Evolutionary conservation across 257 asterid species (phyloP).

Genomic region (Nicotiana paniculata): DNA sequence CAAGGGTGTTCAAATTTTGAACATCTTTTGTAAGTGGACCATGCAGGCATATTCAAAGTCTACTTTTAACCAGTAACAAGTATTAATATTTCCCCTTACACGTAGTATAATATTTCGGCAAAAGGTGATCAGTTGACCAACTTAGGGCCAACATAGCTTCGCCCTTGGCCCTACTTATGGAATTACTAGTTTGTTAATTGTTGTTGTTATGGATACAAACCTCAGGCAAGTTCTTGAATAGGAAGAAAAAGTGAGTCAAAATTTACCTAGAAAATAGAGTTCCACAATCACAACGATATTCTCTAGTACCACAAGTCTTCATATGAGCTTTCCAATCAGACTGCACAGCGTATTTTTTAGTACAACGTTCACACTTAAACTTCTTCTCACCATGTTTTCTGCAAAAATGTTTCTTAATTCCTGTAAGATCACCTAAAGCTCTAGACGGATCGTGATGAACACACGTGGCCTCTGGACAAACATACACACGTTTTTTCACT

Average conservation of each 20-base stretch:
- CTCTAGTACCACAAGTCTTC: conserved; percentile 88
- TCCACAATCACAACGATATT: conserved; percentile 89
- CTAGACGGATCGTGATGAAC: conserved; percentile 75
- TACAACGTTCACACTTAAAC: conserved; percentile 78
- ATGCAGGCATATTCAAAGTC: no score
- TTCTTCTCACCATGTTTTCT: conserved; percentile 91
- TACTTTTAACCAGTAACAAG: no score
- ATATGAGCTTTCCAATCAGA: conserved; percentile 96
- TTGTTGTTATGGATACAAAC: no score
- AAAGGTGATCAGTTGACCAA: no score
- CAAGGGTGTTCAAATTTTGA: no score
- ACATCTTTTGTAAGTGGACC: no score
- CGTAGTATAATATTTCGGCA: no score
- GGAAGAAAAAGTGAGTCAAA: background rate
- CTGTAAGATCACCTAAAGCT: conserved; percentile 91
- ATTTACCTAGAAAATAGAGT: conserved; percentile 74
- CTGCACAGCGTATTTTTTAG: conserved; percentile 74
- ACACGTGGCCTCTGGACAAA: conserved; percentile 70
- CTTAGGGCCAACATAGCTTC: no score
- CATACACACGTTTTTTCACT: conserved; percentile 64
- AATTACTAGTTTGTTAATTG: no score
- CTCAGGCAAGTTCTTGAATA: background rate
- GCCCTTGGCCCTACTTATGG: no score
- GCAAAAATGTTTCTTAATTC: conserved; percentile 84
- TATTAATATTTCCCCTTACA: no score